phyloP scores from a whole-genome alignment of 2,329 filamentous ascomycete genomes.

The Waltergamsia citrina region DNA sequence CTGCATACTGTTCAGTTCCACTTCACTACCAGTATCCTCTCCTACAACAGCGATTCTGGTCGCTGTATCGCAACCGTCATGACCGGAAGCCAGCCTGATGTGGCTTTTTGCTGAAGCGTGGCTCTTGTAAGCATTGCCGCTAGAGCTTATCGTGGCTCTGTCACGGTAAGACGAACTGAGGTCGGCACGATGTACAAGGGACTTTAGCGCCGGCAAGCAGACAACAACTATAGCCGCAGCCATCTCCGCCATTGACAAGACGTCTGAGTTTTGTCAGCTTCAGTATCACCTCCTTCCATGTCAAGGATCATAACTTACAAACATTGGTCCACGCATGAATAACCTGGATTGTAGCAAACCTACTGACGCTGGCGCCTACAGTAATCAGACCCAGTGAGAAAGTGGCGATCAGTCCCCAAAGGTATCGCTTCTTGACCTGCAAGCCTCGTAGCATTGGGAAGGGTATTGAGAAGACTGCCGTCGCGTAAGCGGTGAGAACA shows the following conservation, averaged over 20 bases:
- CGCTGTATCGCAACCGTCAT: slow-evolving; percentile 8
- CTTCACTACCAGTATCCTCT: slow-evolving; percentile 9
- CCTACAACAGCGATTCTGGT: slow-evolving; percentile 6
- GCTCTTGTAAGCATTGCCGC: too few species aligned
- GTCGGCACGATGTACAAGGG: slow-evolving; percentile 9
- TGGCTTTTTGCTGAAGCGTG: too few species aligned
- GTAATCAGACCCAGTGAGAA: slow-evolving; percentile 10
- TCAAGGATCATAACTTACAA: slow-evolving; percentile 8
- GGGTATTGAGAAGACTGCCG: slow-evolving; percentile 10
- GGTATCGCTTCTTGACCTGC: slow-evolving; percentile 8
- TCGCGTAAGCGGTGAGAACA: neutral
- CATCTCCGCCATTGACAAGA: slow-evolving; percentile 11
- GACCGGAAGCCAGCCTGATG: slow-evolving; percentile 10
- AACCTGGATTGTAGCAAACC: slow-evolving; percentile 10
- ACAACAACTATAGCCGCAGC: slow-evolving; percentile 11
- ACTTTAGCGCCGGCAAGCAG: slow-evolving; percentile 10
- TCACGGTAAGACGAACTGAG: too few species aligned
- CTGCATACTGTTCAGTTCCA: slow-evolving; percentile 9
- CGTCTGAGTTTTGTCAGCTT: slow-evolving; percentile 6
- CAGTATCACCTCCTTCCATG: neutral
- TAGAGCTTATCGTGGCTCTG: too few species aligned
- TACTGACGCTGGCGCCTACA: slow-evolving; percentile 9
- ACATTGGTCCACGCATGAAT: slow-evolving; percentile 12
- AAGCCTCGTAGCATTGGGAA: slow-evolving; percentile 9
- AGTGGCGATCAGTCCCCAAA: slow-evolving; percentile 8